These are phyloP conservation scores for Fusarium sublunatum DNA, from an alignment of 2,329 filamentous ascomycete species.

Conservation along the genomic window DNA sequence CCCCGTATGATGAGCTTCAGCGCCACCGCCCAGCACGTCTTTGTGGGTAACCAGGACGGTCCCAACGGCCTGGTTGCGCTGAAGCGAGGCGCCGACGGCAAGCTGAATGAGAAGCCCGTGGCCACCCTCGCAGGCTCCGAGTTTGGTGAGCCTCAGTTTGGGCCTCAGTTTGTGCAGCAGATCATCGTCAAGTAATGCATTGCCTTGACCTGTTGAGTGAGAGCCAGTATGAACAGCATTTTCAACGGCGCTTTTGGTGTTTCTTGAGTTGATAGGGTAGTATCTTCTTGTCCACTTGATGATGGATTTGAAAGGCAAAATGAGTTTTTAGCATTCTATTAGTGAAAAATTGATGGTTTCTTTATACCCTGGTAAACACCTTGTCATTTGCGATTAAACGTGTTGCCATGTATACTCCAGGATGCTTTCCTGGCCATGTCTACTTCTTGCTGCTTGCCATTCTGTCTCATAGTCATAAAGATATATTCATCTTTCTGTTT, in stretches of 20 bases:
- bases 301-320: constrained; percentile 14
- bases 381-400: constrained; percentile 15
- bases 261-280: constrained; percentile 26
- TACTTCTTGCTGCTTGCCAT: not conserved
- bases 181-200: constrained; percentile 34
- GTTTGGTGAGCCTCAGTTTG: constrained; percentile 47
- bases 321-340: constrained; percentile 19
- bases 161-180: constrained; percentile 52
- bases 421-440: not conserved
- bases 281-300: constrained; percentile 6
- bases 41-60: constrained; percentile 61
- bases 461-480: not conserved
- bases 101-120: constrained; percentile 44
- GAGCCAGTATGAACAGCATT: constrained; percentile 1
- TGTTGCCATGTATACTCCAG: not conserved
- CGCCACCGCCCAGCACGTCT: constrained; percentile 54
- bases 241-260: constrained; percentile 35
- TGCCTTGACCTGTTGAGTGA: constrained; percentile 3
- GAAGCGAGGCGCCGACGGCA: constrained; percentile 47
- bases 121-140: constrained; percentile 41
- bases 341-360: constrained; percentile 20
- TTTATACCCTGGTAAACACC: constrained; percentile 24
- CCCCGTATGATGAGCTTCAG: constrained; percentile 61
- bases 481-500: not conserved
- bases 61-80: constrained; percentile 55